A percentile compares a stretch with the other conserved stretches of the same genome.
Evolutionary conservation across 2,329 filamentous ascomycete species (phyloP).

Genomic region (Diaporthe sp.): DNA sequence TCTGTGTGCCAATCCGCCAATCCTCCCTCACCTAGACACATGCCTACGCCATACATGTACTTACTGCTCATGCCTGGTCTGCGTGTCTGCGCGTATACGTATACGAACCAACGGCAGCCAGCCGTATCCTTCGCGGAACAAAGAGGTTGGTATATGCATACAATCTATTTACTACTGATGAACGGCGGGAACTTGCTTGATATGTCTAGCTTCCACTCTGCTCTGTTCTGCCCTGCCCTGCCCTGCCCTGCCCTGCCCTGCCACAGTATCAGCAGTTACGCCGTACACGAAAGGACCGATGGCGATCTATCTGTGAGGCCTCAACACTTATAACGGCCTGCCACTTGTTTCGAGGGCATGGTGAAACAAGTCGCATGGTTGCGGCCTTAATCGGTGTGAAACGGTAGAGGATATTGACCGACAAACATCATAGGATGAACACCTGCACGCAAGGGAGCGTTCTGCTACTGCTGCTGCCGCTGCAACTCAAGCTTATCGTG

Average conservation of each 20-base stretch:
- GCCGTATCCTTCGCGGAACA: background rate
- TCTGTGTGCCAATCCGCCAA: background rate
- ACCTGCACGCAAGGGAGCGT: background rate
- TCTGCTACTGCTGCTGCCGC: background rate
- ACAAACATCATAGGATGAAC: constrained; percentile 2
- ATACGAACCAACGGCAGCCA: constrained; percentile 12
- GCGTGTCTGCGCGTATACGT: background rate
- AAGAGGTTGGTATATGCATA: constrained; percentile 12
- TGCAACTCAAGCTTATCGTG: background rate
- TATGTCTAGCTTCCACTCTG: constrained; percentile 24
- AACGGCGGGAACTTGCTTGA: constrained; percentile 29
- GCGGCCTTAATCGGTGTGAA: constrained; percentile 1
- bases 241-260: background rate
- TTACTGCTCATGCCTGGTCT: background rate
- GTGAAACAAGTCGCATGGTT: constrained; percentile 9
- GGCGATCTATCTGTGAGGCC: constrained; percentile 12
- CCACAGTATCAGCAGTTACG: background rate
- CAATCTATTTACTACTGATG: background rate
- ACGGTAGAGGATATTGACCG: background rate
- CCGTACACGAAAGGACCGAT: background rate
- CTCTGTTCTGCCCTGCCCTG: background rate
- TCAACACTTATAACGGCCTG: constrained; percentile 21
- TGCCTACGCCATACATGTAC: background rate
- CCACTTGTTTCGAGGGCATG: constrained; percentile 21
- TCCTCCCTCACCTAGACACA: constrained; percentile 1